Percentiles rank a stretch among this genome's conserved stretches.
Conservation (phyloP, 371 early-diverging fungal species). For the Zychaea mexicana region DNA sequence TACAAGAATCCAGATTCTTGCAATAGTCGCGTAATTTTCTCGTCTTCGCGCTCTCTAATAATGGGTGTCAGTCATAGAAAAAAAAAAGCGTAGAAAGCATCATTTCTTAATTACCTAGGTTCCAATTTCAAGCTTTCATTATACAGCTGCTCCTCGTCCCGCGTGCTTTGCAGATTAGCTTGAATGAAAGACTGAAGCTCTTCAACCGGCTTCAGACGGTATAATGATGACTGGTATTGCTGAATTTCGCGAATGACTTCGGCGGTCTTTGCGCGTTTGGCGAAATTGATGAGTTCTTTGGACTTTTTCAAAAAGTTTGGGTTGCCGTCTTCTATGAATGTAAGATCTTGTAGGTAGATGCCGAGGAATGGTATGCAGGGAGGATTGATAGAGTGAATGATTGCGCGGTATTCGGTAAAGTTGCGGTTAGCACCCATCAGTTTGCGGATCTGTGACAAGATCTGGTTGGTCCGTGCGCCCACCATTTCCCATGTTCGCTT, state of each 20-base stretch:
- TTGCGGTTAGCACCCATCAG: slow-evolving; percentile 85
- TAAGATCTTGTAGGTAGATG: slow-evolving; percentile 90
- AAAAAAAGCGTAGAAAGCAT: no score
- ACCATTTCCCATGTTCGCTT: slow-evolving; percentile 68
- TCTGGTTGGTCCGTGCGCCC: slow-evolving; percentile 47
- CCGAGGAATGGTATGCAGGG: slow-evolving; percentile 95
- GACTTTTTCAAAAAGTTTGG: slow-evolving; percentile 58
- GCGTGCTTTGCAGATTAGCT: slow-evolving; percentile 48
- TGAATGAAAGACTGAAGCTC: slow-evolving; percentile 85
- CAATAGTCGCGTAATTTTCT: slow-evolving; percentile 83
- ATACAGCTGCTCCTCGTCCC: slow-evolving; percentile 66
- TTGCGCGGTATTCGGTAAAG: slow-evolving; percentile 84
- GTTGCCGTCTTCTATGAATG: slow-evolving; percentile 95
- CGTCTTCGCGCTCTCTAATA: slow-evolving; percentile 82
- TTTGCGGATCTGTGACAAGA: slow-evolving; percentile 51
- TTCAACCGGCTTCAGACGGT: slow-evolving; percentile 75
- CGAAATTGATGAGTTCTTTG: slow-evolving; percentile 87
- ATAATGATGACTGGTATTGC: slow-evolving; percentile 88
- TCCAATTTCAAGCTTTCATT: slow-evolving; percentile 81
- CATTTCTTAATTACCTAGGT: slow-evolving; percentile 67
- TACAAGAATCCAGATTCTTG: slow-evolving; percentile 89
- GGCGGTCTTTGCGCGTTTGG: slow-evolving; percentile 87
- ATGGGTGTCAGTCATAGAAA: background rate
- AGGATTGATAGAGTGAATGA: slow-evolving; percentile 85
- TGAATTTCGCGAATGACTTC: slow-evolving; percentile 92